phyloP scores from a whole-genome alignment of 192 early-diverging fungal genomes.

The Backusella westeae region DNA sequence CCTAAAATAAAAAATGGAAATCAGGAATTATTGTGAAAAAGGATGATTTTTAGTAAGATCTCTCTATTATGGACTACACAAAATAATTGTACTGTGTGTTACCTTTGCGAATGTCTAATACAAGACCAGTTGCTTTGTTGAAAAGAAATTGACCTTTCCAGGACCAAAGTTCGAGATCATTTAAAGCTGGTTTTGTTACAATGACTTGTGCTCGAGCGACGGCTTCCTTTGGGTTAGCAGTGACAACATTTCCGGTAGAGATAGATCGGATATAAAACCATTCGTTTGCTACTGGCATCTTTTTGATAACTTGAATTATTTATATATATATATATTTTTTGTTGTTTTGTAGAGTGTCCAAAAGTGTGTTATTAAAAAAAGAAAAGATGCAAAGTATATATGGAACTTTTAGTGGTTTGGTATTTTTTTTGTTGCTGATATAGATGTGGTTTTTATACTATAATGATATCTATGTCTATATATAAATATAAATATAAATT shows the following conservation, averaged over 20 bases:
- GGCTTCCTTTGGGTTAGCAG: constrained; percentile 13
- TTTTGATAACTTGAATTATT: neutral
- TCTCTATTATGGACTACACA: neutral
- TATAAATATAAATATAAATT: neutral
- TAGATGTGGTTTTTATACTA: neutral
- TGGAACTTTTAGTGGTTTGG: neutral
- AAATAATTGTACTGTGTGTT: neutral
- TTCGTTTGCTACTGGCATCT: neutral
- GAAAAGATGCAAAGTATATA: neutral
- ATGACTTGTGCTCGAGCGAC: constrained; percentile 20
- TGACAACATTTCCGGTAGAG: constrained; percentile 24
- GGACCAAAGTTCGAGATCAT: constrained; percentile 28
- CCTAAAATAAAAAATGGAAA: constrained; percentile 23
- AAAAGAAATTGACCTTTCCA: constrained; percentile 28
- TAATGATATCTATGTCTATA: neutral
- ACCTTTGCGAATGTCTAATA: constrained; percentile 41
- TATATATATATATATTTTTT: neutral
- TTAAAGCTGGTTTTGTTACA: constrained; percentile 9
- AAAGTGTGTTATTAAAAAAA: neutral
- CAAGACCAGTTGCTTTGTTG: constrained; percentile 32
- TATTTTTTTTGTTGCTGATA: neutral
- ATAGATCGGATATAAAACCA: constrained; percentile 39
- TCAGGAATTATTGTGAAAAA: neutral
- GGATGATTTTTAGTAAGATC: neutral
- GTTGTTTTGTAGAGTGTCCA: neutral